These are phyloP conservation scores for Agaricus sinodeliciosus DNA, from an alignment of 768 basidiomycete genomes.

Conservation along the genomic window DNA sequence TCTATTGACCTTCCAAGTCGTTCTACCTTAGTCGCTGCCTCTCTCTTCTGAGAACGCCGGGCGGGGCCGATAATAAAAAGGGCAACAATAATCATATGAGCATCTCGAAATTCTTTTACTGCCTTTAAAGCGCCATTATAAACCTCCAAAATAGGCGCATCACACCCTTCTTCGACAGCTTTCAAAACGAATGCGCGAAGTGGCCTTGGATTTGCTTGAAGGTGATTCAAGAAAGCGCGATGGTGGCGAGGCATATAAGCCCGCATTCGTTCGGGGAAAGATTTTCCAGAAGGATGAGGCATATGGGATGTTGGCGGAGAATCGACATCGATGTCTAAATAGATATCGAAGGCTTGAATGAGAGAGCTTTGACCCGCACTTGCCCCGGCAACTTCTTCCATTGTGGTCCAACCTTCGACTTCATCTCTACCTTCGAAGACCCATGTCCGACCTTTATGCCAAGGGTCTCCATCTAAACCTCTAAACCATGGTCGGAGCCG, in stretches of 20 bases:
- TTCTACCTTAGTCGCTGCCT: conserved; percentile 9
- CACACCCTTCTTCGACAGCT: conserved; percentile 9
- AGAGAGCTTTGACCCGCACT: conserved; percentile 80
- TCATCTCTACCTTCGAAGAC: conserved; percentile 54
- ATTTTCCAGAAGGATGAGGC: conserved; percentile 15
- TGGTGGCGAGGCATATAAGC: conserved; percentile 81
- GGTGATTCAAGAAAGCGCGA: conserved; percentile 68
- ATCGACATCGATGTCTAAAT: conserved; percentile 52
- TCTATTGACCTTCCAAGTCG: conserved; percentile 12
- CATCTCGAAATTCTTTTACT: conserved; percentile 68
- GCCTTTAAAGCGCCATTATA: conserved; percentile 63
- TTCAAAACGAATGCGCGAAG: conserved; percentile 47
- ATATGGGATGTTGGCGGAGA: not conserved
- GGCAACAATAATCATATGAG: conserved; percentile 70
- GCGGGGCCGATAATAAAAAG: conserved; percentile 76
- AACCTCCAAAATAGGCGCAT: conserved; percentile 34
- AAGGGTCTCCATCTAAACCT: conserved; percentile 51
- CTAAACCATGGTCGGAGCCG: conserved; percentile 77
- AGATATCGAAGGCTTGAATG: conserved; percentile 67
- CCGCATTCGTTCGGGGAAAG: conserved; percentile 70
- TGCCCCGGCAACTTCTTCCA: conserved; percentile 62
- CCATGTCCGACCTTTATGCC: conserved; percentile 30
- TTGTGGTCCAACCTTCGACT: conserved; percentile 33
- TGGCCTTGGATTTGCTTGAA: conserved; percentile 51
- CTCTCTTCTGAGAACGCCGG: conserved; percentile 20